Evolutionary conservation across 2,329 filamentous ascomycete genomes (phyloP).

Genomic region (Pestalotiopsis sp.): DNA sequence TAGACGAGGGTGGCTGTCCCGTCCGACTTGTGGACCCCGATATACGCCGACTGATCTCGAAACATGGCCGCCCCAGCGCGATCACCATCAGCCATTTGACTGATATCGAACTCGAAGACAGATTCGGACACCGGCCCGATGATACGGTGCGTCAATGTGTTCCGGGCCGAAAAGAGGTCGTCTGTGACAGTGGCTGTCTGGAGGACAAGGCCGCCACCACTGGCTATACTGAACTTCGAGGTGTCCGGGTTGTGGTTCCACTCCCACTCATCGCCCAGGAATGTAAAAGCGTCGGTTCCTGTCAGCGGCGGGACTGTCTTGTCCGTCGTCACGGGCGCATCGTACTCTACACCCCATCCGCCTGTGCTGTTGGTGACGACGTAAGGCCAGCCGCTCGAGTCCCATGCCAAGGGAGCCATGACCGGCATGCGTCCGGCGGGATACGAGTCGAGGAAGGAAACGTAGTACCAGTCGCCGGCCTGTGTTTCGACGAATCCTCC

Average conservation of each 20-base stretch:
- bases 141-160: slow-evolving; percentile 48
- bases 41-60: slow-evolving; percentile 52
- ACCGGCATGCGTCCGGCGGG: slow-evolving; percentile 59
- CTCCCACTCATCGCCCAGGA: slow-evolving; percentile 51
- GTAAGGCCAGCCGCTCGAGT: slow-evolving; percentile 49
- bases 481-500: slow-evolving; percentile 56
- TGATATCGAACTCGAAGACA: slow-evolving; percentile 50
- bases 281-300: slow-evolving; percentile 45
- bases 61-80: slow-evolving; percentile 51
- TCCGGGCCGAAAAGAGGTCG: slow-evolving; percentile 47
- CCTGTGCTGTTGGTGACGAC: slow-evolving; percentile 41
- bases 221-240: slow-evolving; percentile 36
- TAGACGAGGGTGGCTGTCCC: slow-evolving; percentile 27
- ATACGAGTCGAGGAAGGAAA: slow-evolving; percentile 56
- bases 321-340: slow-evolving; percentile 27
- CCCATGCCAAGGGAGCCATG: slow-evolving; percentile 54
- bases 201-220: slow-evolving; percentile 46
- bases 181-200: slow-evolving; percentile 50
- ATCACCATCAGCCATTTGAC: slow-evolving; percentile 50
- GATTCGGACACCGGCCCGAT: slow-evolving; percentile 45
- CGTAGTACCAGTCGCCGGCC: slow-evolving; percentile 56
- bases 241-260: slow-evolving; percentile 63
- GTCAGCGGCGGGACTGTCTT: slow-evolving; percentile 24
- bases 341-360: slow-evolving; percentile 46
- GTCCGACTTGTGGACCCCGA: slow-evolving; percentile 45